Evolutionary conservation across 805 yeast genomes (phyloP), one percentile per base, ranked within the genome.

Genomic region (Monosporozyma aerobia): DNA sequence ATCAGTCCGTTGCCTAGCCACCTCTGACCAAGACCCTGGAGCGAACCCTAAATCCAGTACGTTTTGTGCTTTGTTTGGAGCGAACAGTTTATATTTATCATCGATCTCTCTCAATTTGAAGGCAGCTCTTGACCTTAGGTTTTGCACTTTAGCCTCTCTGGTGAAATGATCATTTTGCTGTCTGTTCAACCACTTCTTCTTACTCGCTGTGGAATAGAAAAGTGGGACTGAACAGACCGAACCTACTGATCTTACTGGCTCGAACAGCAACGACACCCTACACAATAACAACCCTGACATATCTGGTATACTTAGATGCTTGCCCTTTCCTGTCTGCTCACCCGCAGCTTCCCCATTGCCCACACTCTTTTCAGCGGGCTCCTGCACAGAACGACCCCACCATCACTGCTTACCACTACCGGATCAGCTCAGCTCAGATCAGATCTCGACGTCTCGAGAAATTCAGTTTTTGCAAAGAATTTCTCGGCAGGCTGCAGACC

Each of bases 11-110:
- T 78, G 79, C 8, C 77, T 69, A 0, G 92, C 90, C 1, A 88
- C 90, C 64, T 89, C 96, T 8, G 92, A 80, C 97, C 97, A 89
- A 3, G 96, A 90, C 0, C 97, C 97, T 0, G 97, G 97, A 0
- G 96, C 95, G 66, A 82, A 90, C 0, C 97, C 96, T 47, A 94
- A 71, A 70, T 94, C 99, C 4, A 94, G 80, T 0, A 94, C 85
- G 44, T 81, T 78, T 57, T 71, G 75, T 0, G 80, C 74, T 11
- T 47, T 52, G 7, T 51, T 47, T 2, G 74, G 74, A 41, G 69
- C 67, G 65, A 92, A 82, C 2, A 94, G 55, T 33, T 73, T 67
- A 68, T 74, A 86, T 59, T 78, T 81, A 14, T 80, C 73, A 64
- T 90, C 82, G 10, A 94, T 75, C 63, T 92, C 95, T 23, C 82